Conservation (phyloP, 148 eudicot genomes). For the Linanthus parryae region DNA sequence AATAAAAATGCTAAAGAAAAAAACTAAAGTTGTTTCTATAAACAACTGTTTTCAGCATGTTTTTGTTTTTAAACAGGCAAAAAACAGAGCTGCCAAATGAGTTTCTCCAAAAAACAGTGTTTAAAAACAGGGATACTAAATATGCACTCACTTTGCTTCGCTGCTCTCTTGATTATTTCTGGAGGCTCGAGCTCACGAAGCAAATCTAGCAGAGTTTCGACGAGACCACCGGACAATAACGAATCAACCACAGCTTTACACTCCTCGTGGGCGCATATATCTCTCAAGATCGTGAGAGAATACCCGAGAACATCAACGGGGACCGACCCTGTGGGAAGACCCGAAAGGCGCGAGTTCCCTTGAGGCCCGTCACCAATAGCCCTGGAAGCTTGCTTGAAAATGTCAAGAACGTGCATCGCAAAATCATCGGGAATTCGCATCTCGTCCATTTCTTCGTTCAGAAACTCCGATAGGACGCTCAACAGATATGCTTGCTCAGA, state of each 20-base stretch:
- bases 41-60: too few relatives aligned
- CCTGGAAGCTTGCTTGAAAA: slow-evolving; percentile 37
- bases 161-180: slow-evolving; percentile 54
- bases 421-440: slow-evolving; percentile 34
- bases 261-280: slow-evolving; percentile 49
- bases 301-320: slow-evolving; percentile 62
- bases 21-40: too few relatives aligned
- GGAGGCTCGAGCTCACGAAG: slow-evolving; percentile 80
- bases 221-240: slow-evolving; percentile 46
- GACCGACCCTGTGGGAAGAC: slow-evolving; percentile 54
- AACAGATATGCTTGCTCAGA: slow-evolving; percentile 58
- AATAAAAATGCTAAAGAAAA: too few relatives aligned
- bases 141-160: slow-evolving; percentile 28
- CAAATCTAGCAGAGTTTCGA: slow-evolving; percentile 56
- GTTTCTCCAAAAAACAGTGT: too few relatives aligned
- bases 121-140: too few relatives aligned
- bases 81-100: too few relatives aligned
- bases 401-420: slow-evolving; percentile 34
- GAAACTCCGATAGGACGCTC: slow-evolving; percentile 44
- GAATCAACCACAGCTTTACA: slow-evolving; percentile 24
- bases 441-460: slow-evolving; percentile 47
- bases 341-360: slow-evolving; percentile 37
- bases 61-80: too few relatives aligned
- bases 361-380: slow-evolving; percentile 28
- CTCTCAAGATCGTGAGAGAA: slow-evolving; percentile 67